Base-by-base conservation (phyloP, 208 protist genomes). In the Porcisia hertigi region DNA sequence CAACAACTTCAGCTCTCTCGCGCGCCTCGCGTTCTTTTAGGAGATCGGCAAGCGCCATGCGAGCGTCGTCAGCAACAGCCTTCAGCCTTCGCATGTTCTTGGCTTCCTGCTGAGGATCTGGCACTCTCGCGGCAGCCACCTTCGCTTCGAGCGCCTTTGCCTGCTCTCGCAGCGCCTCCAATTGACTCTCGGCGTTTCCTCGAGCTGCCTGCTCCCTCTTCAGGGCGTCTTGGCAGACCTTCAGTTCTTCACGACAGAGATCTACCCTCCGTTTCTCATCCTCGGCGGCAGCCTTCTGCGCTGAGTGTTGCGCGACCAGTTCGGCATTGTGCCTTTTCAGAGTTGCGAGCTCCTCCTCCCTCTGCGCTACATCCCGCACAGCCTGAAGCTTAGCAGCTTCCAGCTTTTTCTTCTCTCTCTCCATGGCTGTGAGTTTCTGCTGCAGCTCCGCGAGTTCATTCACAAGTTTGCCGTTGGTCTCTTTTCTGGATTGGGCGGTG, bases 1-100 rank as follows among this genome's bases (percentile, higher is more conserved):
- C 69, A 30, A 25, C 69, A 11, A 73, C 83, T 60, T 83, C 78
- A 8, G 73, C 72, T 53, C 64, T 78, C 64, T 73, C 73, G 57
- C 74, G 84, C 43, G 49, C 41, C n/a, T 83, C 59, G 53, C 80
- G 84, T 63, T 87, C 80, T 63, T 75, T 79, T 64, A 79, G 60
- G 53, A 90, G 58, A 54, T 85, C 55, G 49, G 70, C 78, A 74
- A 73, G 78, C 30, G 73, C 67, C 57, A n/a, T 75, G 63, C 77
- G 79, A 14, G 71, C 76, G 45, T 80, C 81, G 18, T 80, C 81
- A n/a, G 76, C 81, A 18, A 72, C 62, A 9, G 67, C 71, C 41
- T 75, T 83, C 41, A 86, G 67, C 71, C 80, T 80, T 8, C 76
- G 76, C 49, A 45, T 57, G 63, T 64, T 65, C 41, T 80, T 70